Conservation (phyloP, 1,284 basidiomycete genomes). For the Coniferiporia sulphurascens region DNA sequence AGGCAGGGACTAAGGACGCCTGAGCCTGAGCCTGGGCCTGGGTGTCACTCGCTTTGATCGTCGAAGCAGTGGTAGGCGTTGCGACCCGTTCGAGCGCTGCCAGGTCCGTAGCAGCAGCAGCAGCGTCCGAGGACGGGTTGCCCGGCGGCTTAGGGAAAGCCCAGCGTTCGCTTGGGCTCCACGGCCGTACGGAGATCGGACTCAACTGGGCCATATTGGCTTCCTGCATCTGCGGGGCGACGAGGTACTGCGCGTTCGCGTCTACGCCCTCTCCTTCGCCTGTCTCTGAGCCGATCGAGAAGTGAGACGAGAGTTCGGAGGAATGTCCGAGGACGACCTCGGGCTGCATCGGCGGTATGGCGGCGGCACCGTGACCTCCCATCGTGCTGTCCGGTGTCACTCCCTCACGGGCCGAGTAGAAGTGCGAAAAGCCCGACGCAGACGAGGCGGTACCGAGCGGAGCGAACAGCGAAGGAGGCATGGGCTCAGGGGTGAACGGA, state of each 20-base stretch:
- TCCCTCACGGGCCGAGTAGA: background rate
- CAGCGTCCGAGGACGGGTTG: background rate
- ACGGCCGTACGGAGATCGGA: conserved; percentile 15
- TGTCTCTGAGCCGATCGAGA: conserved; percentile 1
- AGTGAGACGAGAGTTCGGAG: conserved; percentile 2
- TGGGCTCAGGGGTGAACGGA: conserved; percentile 5
- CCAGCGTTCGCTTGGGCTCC: conserved; percentile 17
- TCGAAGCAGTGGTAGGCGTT: too few relatives aligned
- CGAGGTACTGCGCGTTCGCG: conserved; percentile 9
- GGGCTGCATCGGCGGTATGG: too few relatives aligned
- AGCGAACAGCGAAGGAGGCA: background rate
- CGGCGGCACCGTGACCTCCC: too few relatives aligned
- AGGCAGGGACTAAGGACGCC: background rate
- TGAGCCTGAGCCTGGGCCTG: background rate
- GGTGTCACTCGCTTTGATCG: too few relatives aligned
- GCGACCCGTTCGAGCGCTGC: too few relatives aligned
- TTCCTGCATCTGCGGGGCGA: background rate
- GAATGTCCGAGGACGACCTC: background rate
- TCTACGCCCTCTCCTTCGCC: background rate
- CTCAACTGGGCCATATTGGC: conserved; percentile 1
- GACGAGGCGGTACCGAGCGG: background rate
- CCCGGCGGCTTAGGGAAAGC: conserved; percentile 15
- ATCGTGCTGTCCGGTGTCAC: background rate
- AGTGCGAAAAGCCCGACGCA: conserved; percentile 1
- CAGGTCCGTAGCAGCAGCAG: too few relatives aligned